These are phyloP conservation scores for Wallemia hederae DNA, from an alignment of 1,284 basidiomycete genomes.

Conservation along the genomic window DNA sequence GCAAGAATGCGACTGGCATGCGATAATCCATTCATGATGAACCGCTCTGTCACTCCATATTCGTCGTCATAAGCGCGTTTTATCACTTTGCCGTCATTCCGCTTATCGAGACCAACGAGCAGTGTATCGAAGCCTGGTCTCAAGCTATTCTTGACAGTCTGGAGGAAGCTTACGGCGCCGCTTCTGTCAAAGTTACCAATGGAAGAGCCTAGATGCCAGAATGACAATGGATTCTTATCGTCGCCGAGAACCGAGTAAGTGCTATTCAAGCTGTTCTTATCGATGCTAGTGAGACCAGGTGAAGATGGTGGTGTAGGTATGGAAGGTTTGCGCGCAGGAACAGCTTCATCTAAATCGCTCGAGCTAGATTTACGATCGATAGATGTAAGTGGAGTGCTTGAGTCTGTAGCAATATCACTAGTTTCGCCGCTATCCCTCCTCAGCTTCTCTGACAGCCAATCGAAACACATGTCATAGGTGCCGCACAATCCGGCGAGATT, in stretches of 20 bases:
- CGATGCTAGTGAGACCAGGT: slow-evolving; percentile 7
- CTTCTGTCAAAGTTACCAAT: slow-evolving; percentile 68
- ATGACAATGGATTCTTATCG: slow-evolving; percentile 28
- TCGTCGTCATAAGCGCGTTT: slow-evolving; percentile 27
- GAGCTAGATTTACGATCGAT: neutral
- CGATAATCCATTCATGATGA: slow-evolving; percentile 67
- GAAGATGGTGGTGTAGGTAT: neutral
- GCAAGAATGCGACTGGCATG: slow-evolving; percentile 12
- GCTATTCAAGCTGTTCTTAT: neutral
- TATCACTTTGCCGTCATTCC: slow-evolving; percentile 34
- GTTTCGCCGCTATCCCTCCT: slow-evolving; percentile 1
- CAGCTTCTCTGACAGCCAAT: slow-evolving; percentile 16
- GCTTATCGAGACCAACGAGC: slow-evolving; percentile 54
- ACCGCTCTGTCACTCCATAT: slow-evolving; percentile 38
- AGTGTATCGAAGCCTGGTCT: slow-evolving; percentile 26
- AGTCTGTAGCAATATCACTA: slow-evolving; percentile 11
- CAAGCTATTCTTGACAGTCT: slow-evolving; percentile 32
- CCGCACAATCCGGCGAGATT: slow-evolving; percentile 56
- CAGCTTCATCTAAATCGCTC: neutral
- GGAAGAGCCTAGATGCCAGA: slow-evolving; percentile 81
- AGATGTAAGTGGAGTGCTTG: slow-evolving; percentile 6
- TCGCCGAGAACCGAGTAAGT: neutral
- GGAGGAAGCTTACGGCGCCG: slow-evolving; percentile 44
- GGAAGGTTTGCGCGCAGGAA: neutral
- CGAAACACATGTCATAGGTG: slow-evolving; percentile 51